Evolutionary conservation across 345 rosid genomes (phyloP), one percentile per base, ranked within the genome.

Genomic region (Physaria fendleri): DNA sequence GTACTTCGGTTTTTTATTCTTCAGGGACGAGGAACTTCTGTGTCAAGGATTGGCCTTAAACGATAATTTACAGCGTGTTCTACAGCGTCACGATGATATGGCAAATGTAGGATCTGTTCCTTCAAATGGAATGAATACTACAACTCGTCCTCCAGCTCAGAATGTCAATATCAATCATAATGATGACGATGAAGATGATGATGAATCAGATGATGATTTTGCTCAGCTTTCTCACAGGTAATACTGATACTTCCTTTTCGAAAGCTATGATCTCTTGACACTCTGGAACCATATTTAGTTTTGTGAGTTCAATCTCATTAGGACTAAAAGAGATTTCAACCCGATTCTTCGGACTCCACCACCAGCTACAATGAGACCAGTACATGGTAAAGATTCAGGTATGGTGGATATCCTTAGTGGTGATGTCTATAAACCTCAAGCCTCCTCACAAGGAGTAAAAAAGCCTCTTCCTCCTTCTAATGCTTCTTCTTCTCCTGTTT

Each of bases 331-430:
- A 70, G 76, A 53, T 63, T 63, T 38, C 65, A 74, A 64, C 58
- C 90, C 86, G 8, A 64, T 82, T 70, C 82, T 78, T 74, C 87
- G 88, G 73, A 92, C 90, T 20, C 92, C 96, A 24, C 98, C 96
- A 38, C 95, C 95, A 57, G 64, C 84, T 4, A 72, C 85, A 5
- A 77, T 77, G 79, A 81, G 71, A 58, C 88, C 87, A 18, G 78
- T 77, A 37, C 59, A 53, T 27, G 49, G 57, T 46, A 45, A 14
- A 14, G 83, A 79, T 47, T 60, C 88, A 5, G 66, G 74, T 29
- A 8, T 50, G 66, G 58, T 82, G 32, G 96, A 88, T 68, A 84
- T 74, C 65, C 90, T 92, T 56, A 88, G 98, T 59, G 96, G 98
- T n/a, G 96, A 92, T 50, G 42, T 58, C 38, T 88, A 82, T 76